Base-by-base conservation (phyloP, 2,329 filamentous ascomycete species). In the Parafenestella ontariensis region DNA sequence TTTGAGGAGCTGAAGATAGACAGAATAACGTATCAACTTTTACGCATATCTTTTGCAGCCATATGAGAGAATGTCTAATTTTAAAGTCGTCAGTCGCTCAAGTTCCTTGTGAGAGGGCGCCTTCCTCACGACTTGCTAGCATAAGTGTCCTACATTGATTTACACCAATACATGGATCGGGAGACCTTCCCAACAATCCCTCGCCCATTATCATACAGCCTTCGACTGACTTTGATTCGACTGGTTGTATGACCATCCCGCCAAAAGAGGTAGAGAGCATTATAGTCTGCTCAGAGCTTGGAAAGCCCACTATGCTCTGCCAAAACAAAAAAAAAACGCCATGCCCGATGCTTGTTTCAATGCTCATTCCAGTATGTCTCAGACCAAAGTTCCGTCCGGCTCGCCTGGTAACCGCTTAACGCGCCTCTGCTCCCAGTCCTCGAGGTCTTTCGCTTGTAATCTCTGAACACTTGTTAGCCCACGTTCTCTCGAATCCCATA, bases 371-470 rank as follows among this genome's bases (percentile, higher is more conserved):
- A 40, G 26, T 21, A 8, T 46, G 17, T 28, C 11, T 65, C 34
- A 73, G 36, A 74, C 70, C 63, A 96, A 74, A 46, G 91, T 85
- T 29, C 94, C 94, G 75, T 99, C 94, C 56, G 86, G 89, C 77
- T 99, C 96, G 63, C 95, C 95, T 18, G 91, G 88, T 56, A 97
- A 83, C 72, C 95, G 83, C 79, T 96, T 87, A 10, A 98, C 92
- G 48, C 96, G 87, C 78, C 95, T 96, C 78, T 98, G 95, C 75
- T 98, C 94, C 95, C 95, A 99, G 71, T 92, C 85, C 70, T 99
- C 94, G 57, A 98, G 79, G 72, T 98, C 95, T 76, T 96, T 96
- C 28, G 91, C 90, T 65, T 91, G 90, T 34, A 91, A 81, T 78
- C 87, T 86, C 90, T 95, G 76, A 36, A 44, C 52, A 33, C 17